Percentiles rank a stretch among this genome's conserved stretches.
Evolutionary conservation across 2,329 filamentous ascomycete genomes (phyloP).

Genomic region (Chaetomium olivaceum): DNA sequence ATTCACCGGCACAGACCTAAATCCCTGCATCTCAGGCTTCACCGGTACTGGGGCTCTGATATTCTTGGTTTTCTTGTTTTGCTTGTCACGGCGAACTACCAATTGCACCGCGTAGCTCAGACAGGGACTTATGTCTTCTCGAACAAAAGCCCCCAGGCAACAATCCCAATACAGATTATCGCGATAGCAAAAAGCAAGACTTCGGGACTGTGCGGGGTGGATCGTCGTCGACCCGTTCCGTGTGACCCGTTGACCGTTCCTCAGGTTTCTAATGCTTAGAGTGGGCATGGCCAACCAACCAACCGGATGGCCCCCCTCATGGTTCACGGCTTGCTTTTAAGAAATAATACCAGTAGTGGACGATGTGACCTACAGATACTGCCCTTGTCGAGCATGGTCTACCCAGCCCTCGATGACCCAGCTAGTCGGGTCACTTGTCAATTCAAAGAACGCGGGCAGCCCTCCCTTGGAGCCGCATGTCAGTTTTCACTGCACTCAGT

Average conservation of each 20-base stretch:
- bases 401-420: constrained; percentile 1
- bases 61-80: neutral
- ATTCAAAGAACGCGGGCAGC: neutral
- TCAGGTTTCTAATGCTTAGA: neutral
- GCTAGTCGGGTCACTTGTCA: constrained; percentile 1
- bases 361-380: neutral
- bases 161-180: neutral
- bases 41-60: neutral
- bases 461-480: neutral
- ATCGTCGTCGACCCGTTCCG: no score
- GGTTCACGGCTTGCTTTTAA: neutral
- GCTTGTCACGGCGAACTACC: neutral
- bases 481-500: neutral
- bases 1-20: neutral
- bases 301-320: neutral
- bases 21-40: neutral
- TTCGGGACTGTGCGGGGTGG: neutral
- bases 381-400: constrained; percentile 5
- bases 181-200: neutral
- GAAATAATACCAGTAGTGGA: neutral
- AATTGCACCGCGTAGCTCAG: neutral
- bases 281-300: neutral
- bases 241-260: neutral
- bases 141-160: neutral
- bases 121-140: neutral